These are phyloP conservation scores for Fraxinus quadrangulata DNA, from an alignment of 257 asterid genomes.

Conservation along the genomic window DNA sequence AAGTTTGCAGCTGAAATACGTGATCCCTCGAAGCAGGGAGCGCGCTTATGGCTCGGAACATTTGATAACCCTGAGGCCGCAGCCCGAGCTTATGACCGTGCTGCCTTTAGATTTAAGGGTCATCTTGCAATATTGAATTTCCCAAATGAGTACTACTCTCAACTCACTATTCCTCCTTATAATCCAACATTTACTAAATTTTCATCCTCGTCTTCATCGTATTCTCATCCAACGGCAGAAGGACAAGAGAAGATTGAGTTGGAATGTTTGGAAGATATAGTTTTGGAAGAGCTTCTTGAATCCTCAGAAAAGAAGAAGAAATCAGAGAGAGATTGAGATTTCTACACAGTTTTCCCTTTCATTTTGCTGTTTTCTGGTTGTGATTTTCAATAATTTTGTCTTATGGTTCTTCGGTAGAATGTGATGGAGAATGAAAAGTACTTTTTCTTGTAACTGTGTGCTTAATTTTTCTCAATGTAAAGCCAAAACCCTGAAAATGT, in stretches of 20 bases:
- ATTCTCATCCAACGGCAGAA: slow-evolving; percentile 1
- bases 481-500: not conserved
- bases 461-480: not conserved
- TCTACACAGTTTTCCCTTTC: not conserved
- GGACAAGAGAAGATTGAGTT: slow-evolving; percentile 49
- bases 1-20: slow-evolving; percentile 79
- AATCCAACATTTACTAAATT: slow-evolving; percentile 34
- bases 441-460: not conserved
- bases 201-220: slow-evolving; percentile 12
- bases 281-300: slow-evolving; percentile 63
- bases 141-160: slow-evolving; percentile 58
- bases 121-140: slow-evolving; percentile 62
- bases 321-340: slow-evolving; percentile 3
- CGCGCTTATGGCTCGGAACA: slow-evolving; percentile 66
- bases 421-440: not conserved
- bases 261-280: slow-evolving; percentile 47
- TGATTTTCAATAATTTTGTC: not conserved
- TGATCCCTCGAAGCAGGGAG: slow-evolving; percentile 53
- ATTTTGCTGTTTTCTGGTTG: not conserved
- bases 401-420: not conserved
- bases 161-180: slow-evolving; percentile 50
- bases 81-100: slow-evolving; percentile 54
- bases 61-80: slow-evolving; percentile 72
- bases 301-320: slow-evolving; percentile 41
- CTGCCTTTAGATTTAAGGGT: slow-evolving; percentile 54